Conservation (phyloP, 768 basidiomycete species). For the Rhodotorula graminis region DNA sequence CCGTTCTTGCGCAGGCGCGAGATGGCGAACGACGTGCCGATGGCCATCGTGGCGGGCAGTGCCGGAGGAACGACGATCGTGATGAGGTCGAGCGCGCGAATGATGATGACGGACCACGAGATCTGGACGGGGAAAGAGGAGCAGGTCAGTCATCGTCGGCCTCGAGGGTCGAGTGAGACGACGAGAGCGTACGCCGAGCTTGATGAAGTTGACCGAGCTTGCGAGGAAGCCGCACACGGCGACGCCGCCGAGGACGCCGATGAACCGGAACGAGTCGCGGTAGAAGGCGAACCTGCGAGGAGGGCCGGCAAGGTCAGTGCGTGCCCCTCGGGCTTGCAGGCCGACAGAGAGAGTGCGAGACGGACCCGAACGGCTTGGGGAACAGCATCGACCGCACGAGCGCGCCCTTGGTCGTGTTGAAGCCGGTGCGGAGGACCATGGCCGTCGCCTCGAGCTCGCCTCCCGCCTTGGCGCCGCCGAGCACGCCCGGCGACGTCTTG, state of each 20-base stretch:
- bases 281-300: slow-evolving; percentile 78
- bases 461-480: neutral
- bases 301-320: no score
- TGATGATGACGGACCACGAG: slow-evolving; percentile 78
- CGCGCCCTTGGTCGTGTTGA: slow-evolving; percentile 96
- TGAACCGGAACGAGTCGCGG: slow-evolving; percentile 66
- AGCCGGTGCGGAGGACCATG: slow-evolving; percentile 77
- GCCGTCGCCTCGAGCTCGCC: slow-evolving; percentile 37
- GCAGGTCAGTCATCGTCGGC: neutral
- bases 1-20: slow-evolving; percentile 75
- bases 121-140: slow-evolving; percentile 54
- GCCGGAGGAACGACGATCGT: slow-evolving; percentile 98
- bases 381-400: slow-evolving; percentile 95
- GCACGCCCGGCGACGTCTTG: slow-evolving; percentile 43
- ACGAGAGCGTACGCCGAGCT: slow-evolving; percentile 65
- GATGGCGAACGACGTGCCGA: slow-evolving; percentile 94
- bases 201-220: slow-evolving; percentile 84
- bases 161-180: neutral
- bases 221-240: slow-evolving; percentile 85
- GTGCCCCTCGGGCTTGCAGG: no score
- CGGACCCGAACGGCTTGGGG: slow-evolving; percentile 82
- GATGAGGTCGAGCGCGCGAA: slow-evolving; percentile 89
- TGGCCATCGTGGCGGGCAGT: slow-evolving; percentile 90
- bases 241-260: slow-evolving; percentile 82
- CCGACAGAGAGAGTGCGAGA: neutral